Conservation (phyloP, 306 rosid genomes). For the Prunus mume region DNA sequence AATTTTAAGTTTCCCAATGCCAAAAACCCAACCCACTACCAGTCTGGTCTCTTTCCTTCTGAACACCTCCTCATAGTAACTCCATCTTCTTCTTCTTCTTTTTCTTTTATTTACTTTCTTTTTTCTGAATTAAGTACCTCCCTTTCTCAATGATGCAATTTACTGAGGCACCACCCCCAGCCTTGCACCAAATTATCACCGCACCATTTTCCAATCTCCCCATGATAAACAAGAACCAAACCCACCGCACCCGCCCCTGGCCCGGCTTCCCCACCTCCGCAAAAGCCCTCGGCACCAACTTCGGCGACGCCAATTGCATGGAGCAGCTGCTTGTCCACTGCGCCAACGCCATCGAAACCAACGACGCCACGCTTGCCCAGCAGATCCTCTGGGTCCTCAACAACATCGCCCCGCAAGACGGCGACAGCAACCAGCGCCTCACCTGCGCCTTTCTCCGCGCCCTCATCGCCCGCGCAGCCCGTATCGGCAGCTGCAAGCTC, state of each 20-base stretch:
- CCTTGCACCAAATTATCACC: constrained; percentile 44
- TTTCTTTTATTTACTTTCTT: neutral
- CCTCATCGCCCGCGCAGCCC: constrained; percentile 64
- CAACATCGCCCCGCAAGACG: constrained; percentile 84
- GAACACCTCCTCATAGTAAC: constrained; percentile 17
- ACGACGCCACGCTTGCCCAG: constrained; percentile 81
- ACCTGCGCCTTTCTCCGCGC: constrained; percentile 79
- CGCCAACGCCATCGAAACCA: constrained; percentile 78
- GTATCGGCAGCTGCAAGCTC: constrained; percentile 55
- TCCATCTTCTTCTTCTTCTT: neutral
- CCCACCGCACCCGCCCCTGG: constrained; percentile 57
- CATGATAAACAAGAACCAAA: constrained; percentile 67
- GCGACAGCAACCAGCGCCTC: constrained; percentile 86
- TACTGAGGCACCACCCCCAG: constrained; percentile 35
- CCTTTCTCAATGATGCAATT: constrained; percentile 63
- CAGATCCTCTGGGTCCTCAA: constrained; percentile 94
- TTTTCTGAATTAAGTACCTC: neutral
- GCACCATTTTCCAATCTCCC: constrained; percentile 32
- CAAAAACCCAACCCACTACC: constrained; percentile 28
- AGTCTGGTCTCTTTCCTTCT: constrained; percentile 68
- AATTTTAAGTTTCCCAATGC: constrained; percentile 35
- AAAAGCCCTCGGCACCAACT: constrained; percentile 39
- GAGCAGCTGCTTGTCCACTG: constrained; percentile 85
- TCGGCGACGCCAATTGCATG: constrained; percentile 87
- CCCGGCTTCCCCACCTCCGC: constrained; percentile 70